These are phyloP conservation scores for Sphaerulina populicola DNA, from an alignment of 2,329 filamentous ascomycete genomes.

Conservation along the genomic window DNA sequence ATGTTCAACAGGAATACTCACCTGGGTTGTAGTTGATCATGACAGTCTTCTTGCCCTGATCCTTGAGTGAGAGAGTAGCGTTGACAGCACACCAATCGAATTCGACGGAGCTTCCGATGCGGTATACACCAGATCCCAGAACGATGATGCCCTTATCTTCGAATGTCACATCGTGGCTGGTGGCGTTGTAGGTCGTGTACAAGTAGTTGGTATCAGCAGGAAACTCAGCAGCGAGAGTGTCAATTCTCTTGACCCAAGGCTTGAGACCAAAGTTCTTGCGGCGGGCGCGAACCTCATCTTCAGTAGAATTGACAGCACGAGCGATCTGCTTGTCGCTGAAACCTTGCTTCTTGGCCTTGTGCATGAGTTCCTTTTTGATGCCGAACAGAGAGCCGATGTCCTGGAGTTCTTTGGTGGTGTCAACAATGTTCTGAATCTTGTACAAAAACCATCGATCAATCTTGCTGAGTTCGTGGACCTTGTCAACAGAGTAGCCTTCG, in stretches of 20 bases:
- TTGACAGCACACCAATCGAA: slow-evolving; percentile 98
- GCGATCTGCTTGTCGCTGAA: slow-evolving; percentile 97
- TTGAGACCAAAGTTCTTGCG: slow-evolving; percentile 80
- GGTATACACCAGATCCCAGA: slow-evolving; percentile 90
- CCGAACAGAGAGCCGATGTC: slow-evolving; percentile 72
- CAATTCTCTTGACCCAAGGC: slow-evolving; percentile 97
- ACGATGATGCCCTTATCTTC: slow-evolving; percentile 86
- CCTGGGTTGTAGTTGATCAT: slow-evolving; percentile 64
- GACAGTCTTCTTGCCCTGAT: slow-evolving; percentile 91
- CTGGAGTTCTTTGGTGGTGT: slow-evolving; percentile 80
- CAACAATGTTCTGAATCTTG: slow-evolving; percentile 95
- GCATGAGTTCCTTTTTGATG: slow-evolving; percentile 77
- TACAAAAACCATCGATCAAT: slow-evolving; percentile 99
- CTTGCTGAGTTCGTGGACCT: slow-evolving; percentile 87
- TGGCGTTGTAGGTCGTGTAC: slow-evolving; percentile 96
- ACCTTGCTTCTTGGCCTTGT: slow-evolving; percentile 92
- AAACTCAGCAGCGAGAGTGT: slow-evolving; percentile 94
- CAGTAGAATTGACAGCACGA: slow-evolving; percentile 70
- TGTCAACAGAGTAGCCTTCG: slow-evolving; percentile 88
- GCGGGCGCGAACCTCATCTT: slow-evolving; percentile 80
- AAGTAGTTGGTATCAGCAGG: slow-evolving; percentile 91
- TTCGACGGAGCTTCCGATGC: slow-evolving; percentile 94
- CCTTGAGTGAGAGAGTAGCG: slow-evolving; percentile 69
- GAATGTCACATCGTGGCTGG: slow-evolving; percentile 85
- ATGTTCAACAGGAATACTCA: not conserved